These are phyloP conservation scores for Fusarium coicis DNA, from an alignment of 2,329 filamentous ascomycete species.

Conservation along the genomic window DNA sequence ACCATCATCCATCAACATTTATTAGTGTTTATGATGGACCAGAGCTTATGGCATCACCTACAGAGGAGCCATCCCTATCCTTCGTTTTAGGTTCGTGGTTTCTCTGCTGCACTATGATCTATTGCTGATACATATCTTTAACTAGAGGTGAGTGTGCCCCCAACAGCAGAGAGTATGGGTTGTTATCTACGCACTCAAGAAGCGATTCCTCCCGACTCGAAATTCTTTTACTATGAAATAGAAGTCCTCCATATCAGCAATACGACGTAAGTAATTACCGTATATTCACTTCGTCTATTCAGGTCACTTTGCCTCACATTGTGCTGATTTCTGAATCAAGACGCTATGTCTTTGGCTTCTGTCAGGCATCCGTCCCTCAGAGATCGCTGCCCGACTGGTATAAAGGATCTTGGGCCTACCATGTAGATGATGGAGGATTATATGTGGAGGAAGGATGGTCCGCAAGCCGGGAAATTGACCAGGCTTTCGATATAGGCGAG, in stretches of 20 bases:
- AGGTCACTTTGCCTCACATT: not conserved
- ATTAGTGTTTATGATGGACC: not conserved
- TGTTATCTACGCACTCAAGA: not conserved
- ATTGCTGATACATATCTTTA: not conserved
- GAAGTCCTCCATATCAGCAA: not conserved
- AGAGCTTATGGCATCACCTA: not conserved
- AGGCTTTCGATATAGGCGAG: not conserved
- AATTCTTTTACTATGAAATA: not conserved
- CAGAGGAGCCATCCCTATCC: not conserved
- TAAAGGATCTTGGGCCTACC: not conserved
- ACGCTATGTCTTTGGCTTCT: not conserved
- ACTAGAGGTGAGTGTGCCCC: not conserved
- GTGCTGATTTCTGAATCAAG: not conserved
- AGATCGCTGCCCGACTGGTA: not conserved
- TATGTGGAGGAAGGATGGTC: accelerated
- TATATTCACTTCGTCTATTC: not conserved
- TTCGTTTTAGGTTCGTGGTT: not conserved
- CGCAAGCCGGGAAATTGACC: not conserved
- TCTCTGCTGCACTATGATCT: not conserved
- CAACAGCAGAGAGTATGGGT: not conserved
- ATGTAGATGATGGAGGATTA: not conserved
- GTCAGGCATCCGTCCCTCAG: not conserved
- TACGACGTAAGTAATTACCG: not conserved
- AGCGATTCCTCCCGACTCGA: not conserved
- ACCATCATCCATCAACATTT: not conserved